Conservation (phyloP, 306 rosid species). For the Argentina anserina region DNA sequence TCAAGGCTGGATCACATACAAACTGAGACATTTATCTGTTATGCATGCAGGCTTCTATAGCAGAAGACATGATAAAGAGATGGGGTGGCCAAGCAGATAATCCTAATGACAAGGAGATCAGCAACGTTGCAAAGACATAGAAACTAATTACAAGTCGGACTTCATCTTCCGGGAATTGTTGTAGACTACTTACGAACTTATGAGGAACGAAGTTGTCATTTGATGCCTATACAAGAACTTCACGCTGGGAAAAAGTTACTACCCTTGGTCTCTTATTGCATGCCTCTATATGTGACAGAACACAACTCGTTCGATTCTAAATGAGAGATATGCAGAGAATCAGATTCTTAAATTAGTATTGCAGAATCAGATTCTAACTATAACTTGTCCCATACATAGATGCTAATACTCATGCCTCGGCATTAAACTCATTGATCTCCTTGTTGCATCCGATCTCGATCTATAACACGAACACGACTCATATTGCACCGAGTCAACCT, state of each 20-base stretch:
- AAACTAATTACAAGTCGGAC: neutral
- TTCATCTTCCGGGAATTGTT: neutral
- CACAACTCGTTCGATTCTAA: neutral
- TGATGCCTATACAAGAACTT: no score
- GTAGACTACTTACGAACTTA: neutral
- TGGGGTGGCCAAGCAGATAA: slow-evolving; percentile 37
- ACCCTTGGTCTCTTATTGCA: neutral
- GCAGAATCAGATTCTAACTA: neutral
- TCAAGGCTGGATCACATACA: neutral
- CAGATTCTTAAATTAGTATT: neutral
- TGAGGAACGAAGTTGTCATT: neutral
- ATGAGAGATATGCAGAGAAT: neutral
- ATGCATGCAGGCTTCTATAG: slow-evolving; percentile 40
- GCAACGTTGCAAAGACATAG: neutral
- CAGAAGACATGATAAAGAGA: slow-evolving; percentile 47
- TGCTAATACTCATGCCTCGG: neutral
- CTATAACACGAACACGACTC: neutral
- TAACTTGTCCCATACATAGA: neutral
- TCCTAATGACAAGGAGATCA: neutral
- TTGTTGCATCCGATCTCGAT: neutral
- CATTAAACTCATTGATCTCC: neutral
- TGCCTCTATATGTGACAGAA: neutral
- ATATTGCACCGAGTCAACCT: neutral
- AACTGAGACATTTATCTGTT: neutral
- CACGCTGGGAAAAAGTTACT: no score